A percentile compares a stretch with the other conserved stretches of the same genome.
These are phyloP conservation scores for Phialemonium atrogriseum DNA, from an alignment of 2,329 filamentous ascomycete species.

Conservation along the genomic window DNA sequence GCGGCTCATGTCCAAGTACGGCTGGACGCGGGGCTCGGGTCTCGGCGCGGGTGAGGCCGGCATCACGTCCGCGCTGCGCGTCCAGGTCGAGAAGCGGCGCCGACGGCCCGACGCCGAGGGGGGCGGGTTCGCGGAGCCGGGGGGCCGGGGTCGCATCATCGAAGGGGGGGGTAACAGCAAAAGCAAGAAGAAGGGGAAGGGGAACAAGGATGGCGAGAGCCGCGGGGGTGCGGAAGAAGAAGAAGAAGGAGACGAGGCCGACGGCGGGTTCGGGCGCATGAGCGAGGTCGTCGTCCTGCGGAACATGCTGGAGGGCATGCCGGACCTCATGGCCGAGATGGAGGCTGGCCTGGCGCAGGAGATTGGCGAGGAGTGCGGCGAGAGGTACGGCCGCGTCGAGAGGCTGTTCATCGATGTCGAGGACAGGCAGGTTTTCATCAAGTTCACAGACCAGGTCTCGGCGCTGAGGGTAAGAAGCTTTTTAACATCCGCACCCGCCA, in stretches of 20 bases:
- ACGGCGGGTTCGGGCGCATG: slow-evolving; percentile 54
- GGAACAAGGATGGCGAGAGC: no score
- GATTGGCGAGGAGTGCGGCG: slow-evolving; percentile 87
- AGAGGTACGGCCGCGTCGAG: slow-evolving; percentile 82
- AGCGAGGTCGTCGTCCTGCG: slow-evolving; percentile 74
- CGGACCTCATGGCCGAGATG: slow-evolving; percentile 68
- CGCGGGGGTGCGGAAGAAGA: slow-evolving; percentile 1
- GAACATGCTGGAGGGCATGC: slow-evolving; percentile 80
- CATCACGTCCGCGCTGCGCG: slow-evolving; percentile 75
- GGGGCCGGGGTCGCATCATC: slow-evolving; percentile 68
- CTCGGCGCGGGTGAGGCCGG: slow-evolving; percentile 76
- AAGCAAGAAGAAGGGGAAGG: background rate
- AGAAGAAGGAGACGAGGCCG: slow-evolving; percentile 8
- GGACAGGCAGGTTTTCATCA: slow-evolving; percentile 72
- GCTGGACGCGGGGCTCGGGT: slow-evolving; percentile 82
- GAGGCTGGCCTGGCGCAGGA: slow-evolving; percentile 74
- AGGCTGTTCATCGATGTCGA: slow-evolving; percentile 65
- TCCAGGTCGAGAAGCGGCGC: slow-evolving; percentile 79
- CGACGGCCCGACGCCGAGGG: slow-evolving; percentile 72
- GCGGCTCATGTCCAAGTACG: slow-evolving; percentile 86
- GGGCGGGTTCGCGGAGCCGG: slow-evolving; percentile 65
- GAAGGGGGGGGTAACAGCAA: slow-evolving; percentile 24
- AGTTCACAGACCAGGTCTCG: slow-evolving; percentile 79
- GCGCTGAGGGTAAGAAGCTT: slow-evolving; percentile 63
- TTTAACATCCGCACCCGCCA: no score